Conservation (phyloP, 2,329 filamentous ascomycete genomes). For the Pseudocercospora pini-densiflorae region DNA sequence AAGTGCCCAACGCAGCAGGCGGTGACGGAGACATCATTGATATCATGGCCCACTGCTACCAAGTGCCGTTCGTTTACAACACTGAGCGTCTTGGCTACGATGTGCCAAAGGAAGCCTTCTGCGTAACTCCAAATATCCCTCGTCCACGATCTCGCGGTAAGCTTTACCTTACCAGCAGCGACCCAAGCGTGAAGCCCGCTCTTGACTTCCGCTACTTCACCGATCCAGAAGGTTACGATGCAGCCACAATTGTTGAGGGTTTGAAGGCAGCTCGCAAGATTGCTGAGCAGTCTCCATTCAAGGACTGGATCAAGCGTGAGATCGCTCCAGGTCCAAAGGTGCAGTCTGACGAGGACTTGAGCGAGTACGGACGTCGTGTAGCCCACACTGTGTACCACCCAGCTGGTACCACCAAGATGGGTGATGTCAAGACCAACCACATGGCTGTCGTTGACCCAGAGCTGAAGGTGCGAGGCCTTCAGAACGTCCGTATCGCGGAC, state of each 20-base stretch:
- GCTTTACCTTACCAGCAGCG: conserved; percentile 75
- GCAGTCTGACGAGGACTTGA: conserved; percentile 78
- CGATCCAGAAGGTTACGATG: conserved; percentile 82
- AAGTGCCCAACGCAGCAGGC: conserved; percentile 69
- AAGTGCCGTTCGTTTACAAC: conserved; percentile 90
- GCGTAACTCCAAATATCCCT: conserved; percentile 91
- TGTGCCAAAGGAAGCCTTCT: conserved; percentile 76
- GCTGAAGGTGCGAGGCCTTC: conserved; percentile 73
- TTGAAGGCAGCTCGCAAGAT: conserved; percentile 78
- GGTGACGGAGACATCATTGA: conserved; percentile 78
- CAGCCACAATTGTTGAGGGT: conserved; percentile 77
- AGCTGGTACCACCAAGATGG: conserved; percentile 90
- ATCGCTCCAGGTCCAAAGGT: conserved; percentile 76
- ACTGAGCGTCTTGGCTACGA: conserved; percentile 77
- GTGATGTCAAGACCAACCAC: conserved; percentile 68
- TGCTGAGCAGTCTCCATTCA: conserved; percentile 76
- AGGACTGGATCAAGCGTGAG: conserved; percentile 81
- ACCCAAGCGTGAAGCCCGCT: conserved; percentile 77
- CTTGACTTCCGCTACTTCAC: conserved; percentile 91
- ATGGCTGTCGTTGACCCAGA: conserved; percentile 80
- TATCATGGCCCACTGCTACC: conserved; percentile 97
- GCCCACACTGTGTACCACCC: conserved; percentile 93
- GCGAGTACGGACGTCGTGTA: conserved; percentile 77
- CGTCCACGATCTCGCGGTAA: conserved; percentile 78
- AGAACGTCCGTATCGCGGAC: conserved; percentile 78